These are phyloP conservation scores for Exophiala sideris DNA, from an alignment of 2,329 filamentous ascomycete species.

Conservation along the genomic window DNA sequence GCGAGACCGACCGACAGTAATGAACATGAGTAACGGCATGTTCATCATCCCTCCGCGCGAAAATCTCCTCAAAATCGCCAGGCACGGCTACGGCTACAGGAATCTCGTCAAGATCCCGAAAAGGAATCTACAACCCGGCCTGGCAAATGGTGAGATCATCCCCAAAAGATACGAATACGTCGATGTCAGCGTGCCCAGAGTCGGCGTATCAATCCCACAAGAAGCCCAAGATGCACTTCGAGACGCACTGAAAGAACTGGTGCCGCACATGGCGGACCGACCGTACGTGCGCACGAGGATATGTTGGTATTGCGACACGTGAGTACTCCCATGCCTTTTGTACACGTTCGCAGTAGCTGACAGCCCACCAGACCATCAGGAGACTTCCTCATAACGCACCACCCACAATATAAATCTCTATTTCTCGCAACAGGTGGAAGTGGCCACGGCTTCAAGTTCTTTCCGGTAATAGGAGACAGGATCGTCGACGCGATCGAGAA, in stretches of 20 bases:
- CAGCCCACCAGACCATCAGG: conserved; percentile 47
- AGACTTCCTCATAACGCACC: conserved; percentile 69
- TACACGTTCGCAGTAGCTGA: background rate
- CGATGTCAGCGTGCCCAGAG: conserved; percentile 40
- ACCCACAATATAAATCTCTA: conserved; percentile 53
- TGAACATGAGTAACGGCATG: conserved; percentile 49
- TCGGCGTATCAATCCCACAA: conserved; percentile 38
- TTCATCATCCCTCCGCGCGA: conserved; percentile 55
- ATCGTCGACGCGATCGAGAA: conserved; percentile 47
- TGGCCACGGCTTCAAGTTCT: conserved; percentile 65
- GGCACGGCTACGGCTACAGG: conserved; percentile 65
- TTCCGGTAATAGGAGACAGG: conserved; percentile 61
- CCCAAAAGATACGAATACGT: conserved; percentile 2
- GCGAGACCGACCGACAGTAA: conserved; percentile 61
- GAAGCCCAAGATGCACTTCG: conserved; percentile 64
- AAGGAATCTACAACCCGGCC: conserved; percentile 8
- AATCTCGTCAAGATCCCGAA: conserved; percentile 18
- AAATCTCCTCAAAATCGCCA: conserved; percentile 61
- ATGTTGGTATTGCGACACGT: conserved; percentile 75
- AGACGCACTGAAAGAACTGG: conserved; percentile 57
- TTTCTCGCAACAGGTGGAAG: conserved; percentile 53
- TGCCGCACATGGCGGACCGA: conserved; percentile 52
- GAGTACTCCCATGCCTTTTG: conserved; percentile 5
- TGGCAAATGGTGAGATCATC: conserved; percentile 1
- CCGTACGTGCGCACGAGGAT: conserved; percentile 62